Percentiles rank a stretch among this genome's conserved stretches.
Conservation (phyloP, 257 asterid species). For the Striga asiatica region DNA sequence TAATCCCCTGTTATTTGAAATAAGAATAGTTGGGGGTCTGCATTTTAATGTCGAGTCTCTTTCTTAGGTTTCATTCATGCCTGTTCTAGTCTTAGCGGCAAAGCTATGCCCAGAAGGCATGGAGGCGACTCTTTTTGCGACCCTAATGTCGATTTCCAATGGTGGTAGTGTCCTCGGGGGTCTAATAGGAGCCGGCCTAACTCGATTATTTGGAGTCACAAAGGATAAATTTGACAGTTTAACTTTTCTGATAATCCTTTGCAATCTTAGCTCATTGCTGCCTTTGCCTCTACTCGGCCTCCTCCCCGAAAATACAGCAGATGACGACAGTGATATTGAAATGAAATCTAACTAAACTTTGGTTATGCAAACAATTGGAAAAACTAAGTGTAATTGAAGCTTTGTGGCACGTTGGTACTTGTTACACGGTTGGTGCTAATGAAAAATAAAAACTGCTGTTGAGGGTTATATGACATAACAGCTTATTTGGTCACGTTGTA, state of each 20-base stretch:
- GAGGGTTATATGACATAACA: too few relatives aligned
- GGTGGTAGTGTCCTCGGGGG: slow-evolving; percentile 94
- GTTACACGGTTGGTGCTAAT: background rate
- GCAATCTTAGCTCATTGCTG: slow-evolving; percentile 86
- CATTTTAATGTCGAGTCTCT: background rate
- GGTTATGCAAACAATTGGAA: background rate
- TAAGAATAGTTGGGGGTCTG: too few relatives aligned
- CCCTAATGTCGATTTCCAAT: slow-evolving; percentile 88
- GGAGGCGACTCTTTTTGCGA: slow-evolving; percentile 96
- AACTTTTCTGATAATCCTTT: slow-evolving; percentile 62
- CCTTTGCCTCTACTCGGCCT: slow-evolving; percentile 87
- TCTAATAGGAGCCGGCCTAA: slow-evolving; percentile 84
- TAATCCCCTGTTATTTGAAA: too few relatives aligned
- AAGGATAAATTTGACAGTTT: slow-evolving; percentile 69
- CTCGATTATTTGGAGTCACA: slow-evolving; percentile 75
- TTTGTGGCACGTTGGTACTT: too few relatives aligned
- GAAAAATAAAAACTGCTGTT: too few relatives aligned
- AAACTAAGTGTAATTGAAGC: too few relatives aligned
- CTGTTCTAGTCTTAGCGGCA: slow-evolving; percentile 95
- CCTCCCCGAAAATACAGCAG: slow-evolving; percentile 57
- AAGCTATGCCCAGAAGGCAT: slow-evolving; percentile 88
- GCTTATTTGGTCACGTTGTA: too few relatives aligned
- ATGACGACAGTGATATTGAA: slow-evolving; percentile 40
- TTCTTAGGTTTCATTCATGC: slow-evolving; percentile 90
- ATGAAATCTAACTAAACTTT: slow-evolving; percentile 58